A percentile compares a stretch with the other conserved stretches of the same genome.
Evolutionary conservation across 176 grass and related monocot species (phyloP).

Genomic region (Hsuehochloa calcarea): DNA sequence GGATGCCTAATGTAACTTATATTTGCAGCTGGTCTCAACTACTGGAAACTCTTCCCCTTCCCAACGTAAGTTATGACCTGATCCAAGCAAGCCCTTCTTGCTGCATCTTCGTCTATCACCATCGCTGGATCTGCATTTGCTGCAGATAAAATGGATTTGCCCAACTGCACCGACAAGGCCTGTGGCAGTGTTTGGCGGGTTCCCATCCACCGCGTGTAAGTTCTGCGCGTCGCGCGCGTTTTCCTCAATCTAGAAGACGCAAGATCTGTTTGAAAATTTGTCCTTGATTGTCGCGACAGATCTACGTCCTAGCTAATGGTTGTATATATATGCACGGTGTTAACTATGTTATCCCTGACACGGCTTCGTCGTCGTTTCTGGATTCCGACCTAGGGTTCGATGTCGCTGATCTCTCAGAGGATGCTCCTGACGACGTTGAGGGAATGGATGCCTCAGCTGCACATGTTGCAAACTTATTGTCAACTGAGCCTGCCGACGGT

Average conservation of each 20-base stretch:
- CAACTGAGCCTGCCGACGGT: constrained; percentile 89
- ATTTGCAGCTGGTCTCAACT: constrained; percentile 89
- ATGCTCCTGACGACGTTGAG: constrained; percentile 69
- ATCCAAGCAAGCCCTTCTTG: background rate
- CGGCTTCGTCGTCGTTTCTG: background rate
- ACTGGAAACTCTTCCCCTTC: constrained; percentile 94
- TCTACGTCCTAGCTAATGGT: too few relatives aligned
- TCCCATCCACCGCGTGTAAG: constrained; percentile 85
- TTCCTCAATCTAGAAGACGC: background rate
- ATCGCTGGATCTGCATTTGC: background rate
- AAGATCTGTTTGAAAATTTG: background rate
- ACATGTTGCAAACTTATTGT: constrained; percentile 89
- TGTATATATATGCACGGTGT: background rate
- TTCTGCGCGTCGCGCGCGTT: constrained; percentile 6
- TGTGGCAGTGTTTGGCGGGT: constrained; percentile 76
- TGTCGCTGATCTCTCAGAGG: constrained; percentile 83
- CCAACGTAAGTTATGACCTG: constrained; percentile 65
- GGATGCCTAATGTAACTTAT: constrained; percentile 35
- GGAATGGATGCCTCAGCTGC: constrained; percentile 89
- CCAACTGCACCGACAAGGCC: constrained; percentile 82
- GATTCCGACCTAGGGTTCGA: constrained; percentile 75
- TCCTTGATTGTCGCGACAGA: too few relatives aligned
- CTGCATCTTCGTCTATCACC: background rate
- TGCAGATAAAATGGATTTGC: constrained; percentile 98
- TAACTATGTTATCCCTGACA: background rate